Evolutionary conservation across 148 eudicot genomes (phyloP).

Genomic region (Silene conica): DNA sequence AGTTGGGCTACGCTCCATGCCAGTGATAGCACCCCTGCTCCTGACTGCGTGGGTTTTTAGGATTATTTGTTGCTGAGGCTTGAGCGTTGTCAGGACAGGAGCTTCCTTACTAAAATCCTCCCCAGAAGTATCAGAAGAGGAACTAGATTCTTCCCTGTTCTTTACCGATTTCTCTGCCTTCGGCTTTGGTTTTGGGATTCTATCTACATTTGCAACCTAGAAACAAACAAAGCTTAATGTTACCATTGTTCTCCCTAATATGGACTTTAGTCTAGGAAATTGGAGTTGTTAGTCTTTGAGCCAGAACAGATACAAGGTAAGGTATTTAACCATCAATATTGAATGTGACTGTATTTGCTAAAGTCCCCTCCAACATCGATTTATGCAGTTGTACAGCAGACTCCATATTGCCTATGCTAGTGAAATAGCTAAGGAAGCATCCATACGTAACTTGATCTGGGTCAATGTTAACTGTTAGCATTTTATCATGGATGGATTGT

Average conservation of each 20-base stretch:
- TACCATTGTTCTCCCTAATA: too few relatives aligned
- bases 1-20: too few relatives aligned
- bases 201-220: slow-evolving; percentile 64
- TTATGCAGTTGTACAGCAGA: slow-evolving; percentile 58
- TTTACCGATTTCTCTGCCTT: slow-evolving; percentile 80
- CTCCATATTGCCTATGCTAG: slow-evolving; percentile 55
- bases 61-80: slow-evolving; percentile 27
- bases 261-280: too few relatives aligned
- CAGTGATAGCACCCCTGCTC: too few relatives aligned
- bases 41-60: too few relatives aligned
- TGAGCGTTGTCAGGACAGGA: slow-evolving; percentile 31
- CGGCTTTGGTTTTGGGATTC: slow-evolving; percentile 89
- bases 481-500: slow-evolving; percentile 54
- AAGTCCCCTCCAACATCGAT: slow-evolving; percentile 40
- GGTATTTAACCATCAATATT: slow-evolving; percentile 34
- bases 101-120: slow-evolving; percentile 34
- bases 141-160: slow-evolving; percentile 44
- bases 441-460: slow-evolving; percentile 79
- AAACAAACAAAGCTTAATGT: too few relatives aligned
- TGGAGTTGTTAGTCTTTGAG: too few relatives aligned
- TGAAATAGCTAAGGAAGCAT: slow-evolving; percentile 65
- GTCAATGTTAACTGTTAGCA: slow-evolving; percentile 40
- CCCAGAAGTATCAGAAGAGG: slow-evolving; percentile 26
- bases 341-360: slow-evolving; percentile 69
- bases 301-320: too few relatives aligned